phyloP scores from a whole-genome alignment of 306 rosid species.

The Vachellia pachyceras region DNA sequence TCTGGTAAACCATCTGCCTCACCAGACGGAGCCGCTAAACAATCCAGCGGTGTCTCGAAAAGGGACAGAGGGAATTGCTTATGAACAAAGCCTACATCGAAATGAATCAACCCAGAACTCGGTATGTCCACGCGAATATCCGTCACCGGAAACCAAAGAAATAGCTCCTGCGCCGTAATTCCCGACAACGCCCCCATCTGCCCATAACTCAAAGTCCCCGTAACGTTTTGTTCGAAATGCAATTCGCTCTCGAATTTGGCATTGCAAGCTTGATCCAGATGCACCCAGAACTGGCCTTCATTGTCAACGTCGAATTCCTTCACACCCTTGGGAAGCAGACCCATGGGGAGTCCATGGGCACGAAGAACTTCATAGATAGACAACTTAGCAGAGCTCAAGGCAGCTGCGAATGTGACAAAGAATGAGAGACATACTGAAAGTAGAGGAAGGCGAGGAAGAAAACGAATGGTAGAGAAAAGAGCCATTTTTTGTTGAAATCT shows the following conservation, averaged over 20 bases:
- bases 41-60: slow-evolving; percentile 80
- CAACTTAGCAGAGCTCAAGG: too few species aligned
- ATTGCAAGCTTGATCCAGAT: slow-evolving; percentile 82
- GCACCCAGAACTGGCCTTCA: slow-evolving; percentile 60
- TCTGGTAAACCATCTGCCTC: slow-evolving; percentile 7
- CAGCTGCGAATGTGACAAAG: too few species aligned
- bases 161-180: slow-evolving; percentile 78
- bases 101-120: slow-evolving; percentile 78
- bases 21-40: slow-evolving; percentile 48
- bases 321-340: slow-evolving; percentile 74
- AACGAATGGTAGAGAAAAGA: slow-evolving; percentile 4
- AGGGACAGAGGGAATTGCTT: slow-evolving; percentile 79
- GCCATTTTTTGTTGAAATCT: slow-evolving; percentile 35
- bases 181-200: slow-evolving; percentile 68
- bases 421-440: too few species aligned
- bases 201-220: slow-evolving; percentile 67
- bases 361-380: slow-evolving; percentile 71
- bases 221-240: slow-evolving; percentile 80
- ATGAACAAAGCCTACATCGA: slow-evolving; percentile 75
- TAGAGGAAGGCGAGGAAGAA: not conserved
- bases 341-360: slow-evolving; percentile 80
- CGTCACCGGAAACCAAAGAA: slow-evolving; percentile 83
- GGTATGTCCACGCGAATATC: slow-evolving; percentile 87
- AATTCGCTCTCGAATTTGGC: slow-evolving; percentile 84
- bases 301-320: slow-evolving; percentile 54